Conservation (phyloP, 108 stramenopile species). For the Fistulifera solaris region DNA sequence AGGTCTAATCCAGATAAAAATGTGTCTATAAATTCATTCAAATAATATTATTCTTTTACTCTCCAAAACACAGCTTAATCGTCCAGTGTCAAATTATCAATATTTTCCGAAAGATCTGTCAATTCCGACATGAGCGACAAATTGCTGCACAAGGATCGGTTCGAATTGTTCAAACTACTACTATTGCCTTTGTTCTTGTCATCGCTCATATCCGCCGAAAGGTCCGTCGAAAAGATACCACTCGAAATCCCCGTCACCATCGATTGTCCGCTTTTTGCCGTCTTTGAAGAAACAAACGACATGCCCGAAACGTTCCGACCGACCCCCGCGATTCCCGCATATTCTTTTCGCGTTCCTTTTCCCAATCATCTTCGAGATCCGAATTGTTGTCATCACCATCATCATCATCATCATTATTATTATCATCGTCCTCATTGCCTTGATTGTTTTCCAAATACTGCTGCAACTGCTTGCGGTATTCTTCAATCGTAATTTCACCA, state of each 20-base stretch:
- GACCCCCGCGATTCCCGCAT: not conserved
- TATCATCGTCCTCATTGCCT: not conserved
- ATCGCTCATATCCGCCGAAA: too few relatives aligned
- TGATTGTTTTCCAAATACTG: conserved; percentile 3
- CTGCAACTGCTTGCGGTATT: conserved; percentile 7
- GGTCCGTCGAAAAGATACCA: too few relatives aligned
- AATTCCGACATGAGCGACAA: conserved; percentile 14
- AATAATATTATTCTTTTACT: too few relatives aligned
- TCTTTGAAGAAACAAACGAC: conserved; percentile 1
- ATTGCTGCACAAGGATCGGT: conserved; percentile 1
- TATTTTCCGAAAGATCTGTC: conserved; percentile 9
- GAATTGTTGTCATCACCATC: not conserved
- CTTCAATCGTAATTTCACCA: conserved; percentile 10
- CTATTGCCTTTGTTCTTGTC: not conserved
- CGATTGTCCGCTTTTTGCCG: not conserved
- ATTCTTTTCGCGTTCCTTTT: conserved; percentile 7
- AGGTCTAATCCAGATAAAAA: too few relatives aligned
- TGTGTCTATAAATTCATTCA: too few relatives aligned
- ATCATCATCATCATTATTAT: not conserved
- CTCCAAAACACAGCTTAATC: too few relatives aligned
- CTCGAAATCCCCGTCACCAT: conserved; percentile 1
- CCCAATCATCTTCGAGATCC: conserved; percentile 13
- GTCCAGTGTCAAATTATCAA: conserved; percentile 2
- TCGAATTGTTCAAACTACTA: not conserved
- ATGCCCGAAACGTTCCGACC: conserved; percentile 4